Base-by-base conservation (phyloP, 768 basidiomycete genomes). In the Boletus huronensis region DNA sequence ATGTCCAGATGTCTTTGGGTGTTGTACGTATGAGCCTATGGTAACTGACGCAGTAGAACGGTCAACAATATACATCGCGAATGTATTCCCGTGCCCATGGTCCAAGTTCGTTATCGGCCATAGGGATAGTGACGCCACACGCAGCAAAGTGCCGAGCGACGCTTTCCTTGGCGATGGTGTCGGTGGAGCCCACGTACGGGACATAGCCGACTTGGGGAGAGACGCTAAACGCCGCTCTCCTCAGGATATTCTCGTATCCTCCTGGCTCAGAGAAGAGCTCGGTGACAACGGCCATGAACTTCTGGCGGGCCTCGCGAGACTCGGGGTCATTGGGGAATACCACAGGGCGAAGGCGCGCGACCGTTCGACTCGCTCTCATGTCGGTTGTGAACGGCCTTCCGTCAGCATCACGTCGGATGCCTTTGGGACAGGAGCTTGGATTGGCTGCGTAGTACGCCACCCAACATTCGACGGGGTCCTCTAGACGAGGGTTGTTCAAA, bases 381-480 rank as follows among this genome's bases (percentile, higher is more conserved):
- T 79, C 78, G 6, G 70, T 62, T 38, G 77, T 66, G 59, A 64
- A 61, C 0, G 78, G 78, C 21, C 64, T 67, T 14, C 72, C 71
- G 52, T 68, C 65, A 11, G 64, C 51, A 58, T 75, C 74, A 28
- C 70, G 72, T 48, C 78, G 72, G 53, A 79, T 77, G 48, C 78
- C 78, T 51, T 75, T 75, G 9, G 78, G 78, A 69, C 77, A 80
- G 1, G 77, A 78, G 48, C 70, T 72, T 9, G 68, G 75, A 53
- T 79, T 76, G 29, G 69, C 67, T 8, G 74, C 63, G 52, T 78
- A 74, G 54, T 79, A 79, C 3, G 74, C 72, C 34, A 74, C 72
- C 78, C 78, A 79, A 26, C 66, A 68, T 45, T 78, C 75, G 7
- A 77, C 71, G 9, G 78, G 74, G 54, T 79, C 78, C 55, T 79